These are phyloP conservation scores for Neurospora cerealis DNA, from an alignment of 495 filamentous ascomycete genomes.

Conservation along the genomic window DNA sequence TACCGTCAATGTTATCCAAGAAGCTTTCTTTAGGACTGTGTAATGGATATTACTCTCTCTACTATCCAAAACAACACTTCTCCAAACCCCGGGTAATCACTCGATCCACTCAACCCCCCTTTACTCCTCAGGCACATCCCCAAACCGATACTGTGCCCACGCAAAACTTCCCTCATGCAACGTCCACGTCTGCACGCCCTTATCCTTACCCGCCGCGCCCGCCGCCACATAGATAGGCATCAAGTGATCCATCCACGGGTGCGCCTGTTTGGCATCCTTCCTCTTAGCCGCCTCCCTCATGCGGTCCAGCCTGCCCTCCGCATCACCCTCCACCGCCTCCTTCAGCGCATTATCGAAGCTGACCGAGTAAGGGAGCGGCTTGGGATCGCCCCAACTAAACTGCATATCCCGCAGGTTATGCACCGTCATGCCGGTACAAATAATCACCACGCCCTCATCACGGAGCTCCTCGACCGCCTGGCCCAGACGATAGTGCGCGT, in stretches of 20 bases:
- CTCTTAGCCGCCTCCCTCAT: constrained; percentile 52
- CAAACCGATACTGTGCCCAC: constrained; percentile 72
- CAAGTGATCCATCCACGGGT: constrained; percentile 71
- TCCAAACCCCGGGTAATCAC: not conserved
- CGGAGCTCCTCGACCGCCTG: constrained; percentile 58
- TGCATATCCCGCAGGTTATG: constrained; percentile 69
- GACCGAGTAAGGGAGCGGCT: constrained; percentile 52
- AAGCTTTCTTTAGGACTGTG: not conserved
- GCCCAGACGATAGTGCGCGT: constrained; percentile 63
- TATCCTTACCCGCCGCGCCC: constrained; percentile 57
- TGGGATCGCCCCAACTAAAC: constrained; percentile 32
- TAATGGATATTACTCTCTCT: not conserved
- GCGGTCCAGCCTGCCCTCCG: constrained; percentile 46
- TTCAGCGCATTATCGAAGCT: constrained; percentile 74
- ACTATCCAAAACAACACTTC: not conserved
- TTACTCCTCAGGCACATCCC: constrained; percentile 32
- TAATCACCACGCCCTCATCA: constrained; percentile 61
- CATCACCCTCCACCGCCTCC: constrained; percentile 48
- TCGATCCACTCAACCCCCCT: not conserved
- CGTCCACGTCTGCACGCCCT: constrained; percentile 54
- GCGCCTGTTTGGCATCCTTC: constrained; percentile 61
- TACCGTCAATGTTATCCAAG: not conserved
- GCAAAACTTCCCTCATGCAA: constrained; percentile 56
- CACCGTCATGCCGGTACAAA: constrained; percentile 78
- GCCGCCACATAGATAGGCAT: constrained; percentile 69